Base-by-base conservation (phyloP, 2,329 filamentous ascomycete genomes). In the Hypoxylon sp. region DNA sequence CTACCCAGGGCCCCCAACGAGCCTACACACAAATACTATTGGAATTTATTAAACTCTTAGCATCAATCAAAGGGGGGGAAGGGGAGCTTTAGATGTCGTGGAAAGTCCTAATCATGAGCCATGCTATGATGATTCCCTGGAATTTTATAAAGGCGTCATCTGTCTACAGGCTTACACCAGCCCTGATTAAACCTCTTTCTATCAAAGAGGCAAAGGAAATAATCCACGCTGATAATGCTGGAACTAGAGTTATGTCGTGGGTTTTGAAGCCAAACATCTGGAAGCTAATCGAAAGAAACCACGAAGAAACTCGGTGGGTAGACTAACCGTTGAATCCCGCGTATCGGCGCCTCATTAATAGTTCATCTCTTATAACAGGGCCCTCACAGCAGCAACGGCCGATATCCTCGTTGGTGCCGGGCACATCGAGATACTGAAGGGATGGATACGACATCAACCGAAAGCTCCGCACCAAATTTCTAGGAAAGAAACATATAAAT, bases 381-480 rank as follows among this genome's bases (percentile, higher is more conserved):
- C 6, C n/a, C 36, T 41, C n/a, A 2, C 19, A 17, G 7, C 2
- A n/a, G 4, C n/a, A n/a, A 41, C n/a, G 7, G 14, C 36, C 6
- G 14, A 41, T 2, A 41, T 41, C 6, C 14, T 41, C 36, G 36
- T 41, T 7, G 36, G 36, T n/a, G 36, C 36, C n/a, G 36, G 36
- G 6, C n/a, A 41, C 5, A 5, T 9, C n/a, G 14, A 41, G 14
- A 7, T 9, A 41, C 14, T 41, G n/a, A 41, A 17, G 36, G 36
- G 9, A 41, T 41, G n/a, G n/a, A 3, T 41, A 41, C 36, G n/a
- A 5, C 14, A 41, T 41, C 7, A 19, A 41, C 36, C 36, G n/a
- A n/a, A 1, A 6, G 2, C 6, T n/a, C 0, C 6, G 5, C 19
- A 17, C 9, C 1, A 5, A 41, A 6, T 17, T 1, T 9, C n/a